These are phyloP conservation scores for Naganishia kalamii DNA, from an alignment of 768 basidiomycete genomes.

Conservation along the genomic window DNA sequence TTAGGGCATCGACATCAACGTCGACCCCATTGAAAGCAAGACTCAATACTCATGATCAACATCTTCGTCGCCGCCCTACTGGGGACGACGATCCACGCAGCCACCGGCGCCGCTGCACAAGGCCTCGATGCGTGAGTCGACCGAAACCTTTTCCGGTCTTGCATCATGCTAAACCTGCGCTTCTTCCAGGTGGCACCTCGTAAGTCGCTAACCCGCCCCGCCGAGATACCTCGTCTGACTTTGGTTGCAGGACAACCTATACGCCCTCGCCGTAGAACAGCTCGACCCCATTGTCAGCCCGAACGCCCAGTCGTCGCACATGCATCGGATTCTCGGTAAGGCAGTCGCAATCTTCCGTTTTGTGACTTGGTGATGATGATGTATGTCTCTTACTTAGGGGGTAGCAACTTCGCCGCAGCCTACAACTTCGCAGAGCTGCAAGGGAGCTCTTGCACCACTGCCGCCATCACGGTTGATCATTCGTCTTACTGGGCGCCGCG, in stretches of 20 bases:
- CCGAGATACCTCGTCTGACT: neutral
- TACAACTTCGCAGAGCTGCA: slow-evolving; percentile 9
- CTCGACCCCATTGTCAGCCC: slow-evolving; percentile 42
- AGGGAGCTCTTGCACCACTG: slow-evolving; percentile 18
- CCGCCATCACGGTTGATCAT: slow-evolving; percentile 26
- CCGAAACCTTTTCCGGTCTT: neutral
- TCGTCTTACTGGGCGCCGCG: slow-evolving; percentile 30
- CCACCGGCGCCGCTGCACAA: neutral
- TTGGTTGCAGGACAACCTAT: slow-evolving; percentile 11
- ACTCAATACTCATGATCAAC: no score
- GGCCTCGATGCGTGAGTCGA: neutral
- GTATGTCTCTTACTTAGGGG: neutral
- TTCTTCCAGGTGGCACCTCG: neutral
- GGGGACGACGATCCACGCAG: no score
- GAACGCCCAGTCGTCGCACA: slow-evolving; percentile 34
- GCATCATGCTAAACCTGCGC: neutral
- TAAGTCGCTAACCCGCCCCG: neutral
- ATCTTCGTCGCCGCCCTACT: no score
- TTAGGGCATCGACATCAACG: no score
- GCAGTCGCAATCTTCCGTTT: neutral
- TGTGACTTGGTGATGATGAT: neutral
- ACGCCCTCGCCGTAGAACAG: slow-evolving; percentile 32
- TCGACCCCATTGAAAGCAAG: no score
- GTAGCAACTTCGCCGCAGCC: slow-evolving; percentile 14
- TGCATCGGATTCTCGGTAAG: slow-evolving; percentile 39